These are phyloP conservation scores for Monosporascus sp. DNA, from an alignment of 2,329 filamentous ascomycete genomes.

Conservation along the genomic window DNA sequence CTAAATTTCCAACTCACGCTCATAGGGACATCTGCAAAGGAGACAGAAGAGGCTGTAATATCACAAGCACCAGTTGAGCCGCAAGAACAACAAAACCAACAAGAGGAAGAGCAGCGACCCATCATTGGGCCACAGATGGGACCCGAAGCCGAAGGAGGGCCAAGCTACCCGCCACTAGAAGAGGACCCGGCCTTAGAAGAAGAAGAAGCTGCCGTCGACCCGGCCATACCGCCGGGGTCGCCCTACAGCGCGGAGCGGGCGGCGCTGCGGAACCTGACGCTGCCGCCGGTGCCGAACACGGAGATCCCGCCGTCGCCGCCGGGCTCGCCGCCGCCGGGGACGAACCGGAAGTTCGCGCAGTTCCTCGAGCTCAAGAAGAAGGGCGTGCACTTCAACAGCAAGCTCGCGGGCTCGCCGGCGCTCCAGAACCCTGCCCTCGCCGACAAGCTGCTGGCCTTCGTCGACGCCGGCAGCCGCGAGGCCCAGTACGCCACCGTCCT, in stretches of 20 bases:
- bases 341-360: constrained; percentile 64
- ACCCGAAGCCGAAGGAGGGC: constrained; percentile 10
- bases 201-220: constrained; percentile 12
- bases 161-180: constrained; percentile 26
- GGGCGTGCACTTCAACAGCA: constrained; percentile 72
- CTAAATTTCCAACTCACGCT: background rate
- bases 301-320: constrained; percentile 71
- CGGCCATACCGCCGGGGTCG: constrained; percentile 41
- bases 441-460: constrained; percentile 68
- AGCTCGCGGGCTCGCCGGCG: constrained; percentile 60
- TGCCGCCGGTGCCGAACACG: constrained; percentile 67
- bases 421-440: constrained; percentile 68
- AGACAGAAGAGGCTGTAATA: background rate
- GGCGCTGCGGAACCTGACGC: constrained; percentile 64
- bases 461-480: constrained; percentile 40
- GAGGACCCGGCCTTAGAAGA: constrained; percentile 22
- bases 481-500: constrained; percentile 64
- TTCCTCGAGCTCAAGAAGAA: constrained; percentile 75
- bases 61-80: constrained; percentile 5
- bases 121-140: constrained; percentile 27
- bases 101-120: too few relatives aligned
- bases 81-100: constrained; percentile 11
- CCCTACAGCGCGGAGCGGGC: constrained; percentile 64
- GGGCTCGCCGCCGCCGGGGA: constrained; percentile 45
- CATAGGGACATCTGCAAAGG: constrained; percentile 7